These are phyloP conservation scores for Eimeria maxima DNA, from an alignment of 169 alveolate species.

Conservation along the genomic window DNA sequence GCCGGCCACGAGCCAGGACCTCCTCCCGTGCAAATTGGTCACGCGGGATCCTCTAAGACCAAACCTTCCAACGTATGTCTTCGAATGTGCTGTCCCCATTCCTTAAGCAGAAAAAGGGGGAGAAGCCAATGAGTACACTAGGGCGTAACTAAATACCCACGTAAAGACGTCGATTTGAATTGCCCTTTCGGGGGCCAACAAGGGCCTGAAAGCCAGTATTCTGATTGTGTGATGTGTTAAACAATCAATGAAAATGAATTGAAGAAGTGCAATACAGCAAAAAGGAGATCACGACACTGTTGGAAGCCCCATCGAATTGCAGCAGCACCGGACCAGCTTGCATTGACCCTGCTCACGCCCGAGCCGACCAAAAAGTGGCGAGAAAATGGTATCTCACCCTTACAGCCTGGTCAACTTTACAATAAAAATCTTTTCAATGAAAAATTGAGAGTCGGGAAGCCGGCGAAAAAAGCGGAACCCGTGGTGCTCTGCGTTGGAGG, in stretches of 20 bases:
- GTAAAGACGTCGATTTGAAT: neutral
- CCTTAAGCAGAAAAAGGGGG: neutral
- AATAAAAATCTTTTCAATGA: neutral
- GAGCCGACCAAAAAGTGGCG: neutral
- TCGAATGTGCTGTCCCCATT: slow-evolving; percentile 69
- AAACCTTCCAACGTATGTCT: neutral
- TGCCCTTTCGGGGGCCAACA: neutral
- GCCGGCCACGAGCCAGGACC: slow-evolving; percentile 16
- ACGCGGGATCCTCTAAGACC: slow-evolving; percentile 14
- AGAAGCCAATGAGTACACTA: neutral
- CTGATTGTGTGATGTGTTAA: neutral
- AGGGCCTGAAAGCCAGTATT: neutral
- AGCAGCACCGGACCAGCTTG: slow-evolving; percentile 61
- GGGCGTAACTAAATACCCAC: neutral
- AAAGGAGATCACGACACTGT: neutral
- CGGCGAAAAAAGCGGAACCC: neutral
- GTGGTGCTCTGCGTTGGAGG: neutral
- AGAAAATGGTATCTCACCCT: neutral
- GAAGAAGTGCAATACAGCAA: neutral
- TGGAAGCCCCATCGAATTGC: slow-evolving; percentile 26
- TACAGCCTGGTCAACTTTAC: neutral
- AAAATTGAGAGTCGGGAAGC: neutral
- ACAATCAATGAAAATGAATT: neutral
- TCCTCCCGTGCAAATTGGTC: slow-evolving; percentile 28
- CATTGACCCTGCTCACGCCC: slow-evolving; percentile 32